These are phyloP conservation scores for Pyrus bretschneideri DNA, from an alignment of 306 rosid genomes.

Conservation along the genomic window DNA sequence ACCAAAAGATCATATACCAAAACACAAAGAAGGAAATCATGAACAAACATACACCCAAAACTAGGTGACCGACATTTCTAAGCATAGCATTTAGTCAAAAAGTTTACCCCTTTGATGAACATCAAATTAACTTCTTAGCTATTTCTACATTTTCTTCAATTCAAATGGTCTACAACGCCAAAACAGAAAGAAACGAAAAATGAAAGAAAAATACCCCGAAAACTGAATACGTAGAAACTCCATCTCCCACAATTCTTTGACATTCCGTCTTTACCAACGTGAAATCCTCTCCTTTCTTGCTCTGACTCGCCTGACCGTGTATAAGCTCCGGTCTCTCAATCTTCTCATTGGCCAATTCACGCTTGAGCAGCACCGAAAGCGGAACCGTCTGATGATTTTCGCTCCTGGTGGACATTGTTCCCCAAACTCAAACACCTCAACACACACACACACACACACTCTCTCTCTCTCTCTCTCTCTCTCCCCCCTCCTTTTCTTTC, in stretches of 20 bases:
- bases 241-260: conserved; percentile 91
- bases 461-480: background rate
- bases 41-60: background rate
- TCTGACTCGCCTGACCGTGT: conserved; percentile 82
- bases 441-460: background rate
- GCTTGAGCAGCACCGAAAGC: conserved; percentile 83
- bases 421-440: conserved; percentile 10
- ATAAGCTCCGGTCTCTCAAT: conserved; percentile 82
- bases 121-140: background rate
- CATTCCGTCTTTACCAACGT: conserved; percentile 73
- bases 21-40: background rate
- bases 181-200: background rate
- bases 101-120: background rate
- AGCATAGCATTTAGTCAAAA: background rate
- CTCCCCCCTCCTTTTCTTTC: background rate
- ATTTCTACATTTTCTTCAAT: background rate
- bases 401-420: conserved; percentile 63
- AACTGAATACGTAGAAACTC: conserved; percentile 82
- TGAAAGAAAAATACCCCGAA: conserved; percentile 54
- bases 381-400: conserved; percentile 78
- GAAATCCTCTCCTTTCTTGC: conserved; percentile 96
- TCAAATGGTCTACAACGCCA: background rate
- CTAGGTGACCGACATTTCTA: background rate
- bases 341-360: conserved; percentile 84
- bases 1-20: background rate